Evolutionary conservation across 1,139 yeast species (phyloP).

Genomic region (Debaryomyces singareniensis): DNA sequence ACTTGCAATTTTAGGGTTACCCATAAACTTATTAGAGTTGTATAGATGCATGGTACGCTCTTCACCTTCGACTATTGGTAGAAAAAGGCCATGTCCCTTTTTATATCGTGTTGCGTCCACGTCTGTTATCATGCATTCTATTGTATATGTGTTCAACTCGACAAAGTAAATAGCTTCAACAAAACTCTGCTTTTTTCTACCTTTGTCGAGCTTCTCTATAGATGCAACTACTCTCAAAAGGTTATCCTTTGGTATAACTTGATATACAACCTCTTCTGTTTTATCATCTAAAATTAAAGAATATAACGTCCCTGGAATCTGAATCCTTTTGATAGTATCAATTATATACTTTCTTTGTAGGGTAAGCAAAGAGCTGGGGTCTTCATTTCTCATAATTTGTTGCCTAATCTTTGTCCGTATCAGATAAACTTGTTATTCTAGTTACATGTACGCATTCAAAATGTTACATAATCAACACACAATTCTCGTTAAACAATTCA

Average conservation of each 20-base stretch:
- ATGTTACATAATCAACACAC: no score
- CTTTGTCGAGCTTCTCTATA: slow-evolving; percentile 32
- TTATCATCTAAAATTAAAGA: slow-evolving; percentile 33
- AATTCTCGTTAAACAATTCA: no score
- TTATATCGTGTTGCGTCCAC: slow-evolving; percentile 32
- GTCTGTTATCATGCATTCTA: slow-evolving; percentile 39
- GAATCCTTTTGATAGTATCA: slow-evolving; percentile 27
- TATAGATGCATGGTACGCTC: slow-evolving; percentile 18
- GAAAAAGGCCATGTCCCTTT: slow-evolving; percentile 32
- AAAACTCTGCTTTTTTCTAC: slow-evolving; percentile 29
- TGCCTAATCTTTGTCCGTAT: background rate
- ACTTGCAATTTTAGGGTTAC: slow-evolving; percentile 22
- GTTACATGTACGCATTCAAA: no score
- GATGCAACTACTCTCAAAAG: slow-evolving; percentile 37
- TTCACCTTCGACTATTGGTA: slow-evolving; percentile 24
- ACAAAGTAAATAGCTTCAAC: slow-evolving; percentile 39
- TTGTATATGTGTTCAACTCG: slow-evolving; percentile 30
- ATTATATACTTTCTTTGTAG: slow-evolving; percentile 33
- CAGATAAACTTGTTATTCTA: no score
- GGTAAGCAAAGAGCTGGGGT: slow-evolving; percentile 27
- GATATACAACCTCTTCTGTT: slow-evolving; percentile 29
- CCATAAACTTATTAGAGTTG: slow-evolving; percentile 21
- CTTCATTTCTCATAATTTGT: slow-evolving; percentile 14
- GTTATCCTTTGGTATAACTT: slow-evolving; percentile 31
- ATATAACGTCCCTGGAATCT: slow-evolving; percentile 28